Evolutionary conservation across 768 basidiomycete species (phyloP).

Genomic region (Boletus pseudo-olivaceus): DNA sequence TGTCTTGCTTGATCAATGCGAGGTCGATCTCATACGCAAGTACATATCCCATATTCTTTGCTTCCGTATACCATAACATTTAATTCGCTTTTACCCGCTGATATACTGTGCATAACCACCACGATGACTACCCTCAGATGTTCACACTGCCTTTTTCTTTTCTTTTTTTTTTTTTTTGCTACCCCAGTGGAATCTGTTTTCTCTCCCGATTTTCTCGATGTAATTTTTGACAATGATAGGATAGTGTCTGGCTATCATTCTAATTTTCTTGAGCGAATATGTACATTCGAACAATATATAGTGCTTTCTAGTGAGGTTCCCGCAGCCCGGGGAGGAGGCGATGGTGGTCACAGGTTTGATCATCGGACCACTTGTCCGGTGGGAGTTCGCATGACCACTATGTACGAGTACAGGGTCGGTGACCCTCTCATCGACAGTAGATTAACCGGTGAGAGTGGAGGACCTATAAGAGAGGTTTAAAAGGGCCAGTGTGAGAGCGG

Average conservation of each 20-base stretch:
- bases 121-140: constrained; percentile 1
- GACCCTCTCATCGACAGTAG: background rate
- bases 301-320: background rate
- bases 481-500: background rate
- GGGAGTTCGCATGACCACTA: background rate
- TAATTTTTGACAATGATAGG: constrained; percentile 12
- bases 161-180: background rate
- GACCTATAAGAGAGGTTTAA: background rate
- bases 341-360: background rate
- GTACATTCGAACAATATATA: constrained; percentile 1
- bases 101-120: constrained; percentile 23
- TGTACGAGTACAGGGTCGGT: background rate
- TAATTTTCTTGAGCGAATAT: constrained; percentile 15
- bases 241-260: constrained; percentile 10
- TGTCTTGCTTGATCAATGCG: constrained; percentile 7
- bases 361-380: background rate
- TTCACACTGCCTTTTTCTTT: background rate
- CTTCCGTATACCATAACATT: constrained; percentile 22
- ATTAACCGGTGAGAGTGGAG: background rate
- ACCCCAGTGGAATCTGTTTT: background rate
- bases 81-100: constrained; percentile 18
- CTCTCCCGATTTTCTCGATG: background rate
- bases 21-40: constrained; percentile 6
- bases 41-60: constrained; percentile 10
- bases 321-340: background rate